Base-by-base conservation (phyloP, 108 stramenopile species). In the Parietichytrium sp. region DNA sequence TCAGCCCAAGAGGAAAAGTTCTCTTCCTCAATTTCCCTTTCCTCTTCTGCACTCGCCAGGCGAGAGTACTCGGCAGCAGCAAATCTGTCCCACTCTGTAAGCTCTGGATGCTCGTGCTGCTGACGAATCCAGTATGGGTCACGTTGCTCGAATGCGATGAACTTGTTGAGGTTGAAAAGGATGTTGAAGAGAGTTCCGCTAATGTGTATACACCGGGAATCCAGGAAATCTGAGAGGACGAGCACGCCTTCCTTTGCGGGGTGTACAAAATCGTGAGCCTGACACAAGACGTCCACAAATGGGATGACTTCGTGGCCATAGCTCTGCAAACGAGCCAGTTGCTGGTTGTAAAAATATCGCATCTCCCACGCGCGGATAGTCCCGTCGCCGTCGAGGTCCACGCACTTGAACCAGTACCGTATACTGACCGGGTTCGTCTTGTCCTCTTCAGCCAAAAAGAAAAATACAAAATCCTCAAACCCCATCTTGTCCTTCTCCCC, bases 381-480 rank as follows among this genome's bases (percentile, higher is more conserved):
- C 52, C 93, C 95, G 81, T 98, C 96, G 4, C 95, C 96, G 85
- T 98, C 96, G 3, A 99, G 92, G 86, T 99, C 98, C 27, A 94
- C 88, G 55, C 96, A 96, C 31, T 87, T 84, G 83, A 99, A 98
- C 98, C 98, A 99, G 83, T 99, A 99, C 26, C 92, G 84, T n/a
- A 98, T 90, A 2, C 92, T 90, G 23, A 91, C 88, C 52, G 93
- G 93, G 81, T 94, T 96, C 7, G 94, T 92, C 85, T 97, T 96
- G 82, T 99, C 97, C 87, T 99, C 98, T 86, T 99, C 98, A 51
- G 90, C 88, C 3, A 97, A 85, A 95, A 99, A 97, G 86, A 99
- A 97, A 87, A 94, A 99, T 52, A 98, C 94, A 77, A 97, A 99
- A 83, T 98, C 97, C 89, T 97, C 96, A 86, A 97, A 99, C 16